phyloP scores from a whole-genome alignment of 2,329 filamentous ascomycete species.

The Monosporascus sp. region DNA sequence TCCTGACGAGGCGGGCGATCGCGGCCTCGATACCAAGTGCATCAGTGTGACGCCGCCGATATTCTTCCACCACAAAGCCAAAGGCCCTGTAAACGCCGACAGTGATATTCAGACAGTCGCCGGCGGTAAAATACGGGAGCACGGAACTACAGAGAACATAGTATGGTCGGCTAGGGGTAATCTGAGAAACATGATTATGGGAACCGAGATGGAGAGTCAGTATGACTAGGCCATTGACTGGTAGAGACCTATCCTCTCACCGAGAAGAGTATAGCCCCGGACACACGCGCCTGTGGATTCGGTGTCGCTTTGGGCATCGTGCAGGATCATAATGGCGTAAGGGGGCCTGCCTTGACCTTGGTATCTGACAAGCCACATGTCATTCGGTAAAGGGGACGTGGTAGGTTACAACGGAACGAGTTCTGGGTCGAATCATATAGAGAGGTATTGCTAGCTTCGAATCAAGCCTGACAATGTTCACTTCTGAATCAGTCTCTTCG shows the following conservation, averaged over 20 bases:
- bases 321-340: not conserved
- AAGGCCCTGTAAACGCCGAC: slow-evolving; percentile 19
- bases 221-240: slow-evolving; percentile 6
- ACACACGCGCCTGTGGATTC: no score
- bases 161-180: slow-evolving; percentile 30
- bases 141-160: slow-evolving; percentile 28
- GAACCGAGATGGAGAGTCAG: slow-evolving; percentile 21
- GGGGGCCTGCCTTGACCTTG: no score
- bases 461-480: no score
- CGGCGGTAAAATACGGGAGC: slow-evolving; percentile 18
- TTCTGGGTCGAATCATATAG: no score
- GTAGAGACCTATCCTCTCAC: not conserved
- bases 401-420: no score
- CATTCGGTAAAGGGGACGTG: no score
- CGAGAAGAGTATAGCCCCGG: no score
- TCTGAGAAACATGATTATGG: slow-evolving; percentile 25
- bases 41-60: slow-evolving; percentile 27
- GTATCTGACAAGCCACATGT: no score
- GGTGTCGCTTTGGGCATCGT: not conserved
- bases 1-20: slow-evolving; percentile 9
- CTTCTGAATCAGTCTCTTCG: no score
- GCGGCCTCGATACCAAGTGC: slow-evolving; percentile 25
- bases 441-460: no score
- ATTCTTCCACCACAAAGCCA: slow-evolving; percentile 27
- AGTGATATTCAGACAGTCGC: slow-evolving; percentile 24